Evolutionary conservation across 2,329 filamentous ascomycete genomes (phyloP).

Genomic region (Fusarium illudens): DNA sequence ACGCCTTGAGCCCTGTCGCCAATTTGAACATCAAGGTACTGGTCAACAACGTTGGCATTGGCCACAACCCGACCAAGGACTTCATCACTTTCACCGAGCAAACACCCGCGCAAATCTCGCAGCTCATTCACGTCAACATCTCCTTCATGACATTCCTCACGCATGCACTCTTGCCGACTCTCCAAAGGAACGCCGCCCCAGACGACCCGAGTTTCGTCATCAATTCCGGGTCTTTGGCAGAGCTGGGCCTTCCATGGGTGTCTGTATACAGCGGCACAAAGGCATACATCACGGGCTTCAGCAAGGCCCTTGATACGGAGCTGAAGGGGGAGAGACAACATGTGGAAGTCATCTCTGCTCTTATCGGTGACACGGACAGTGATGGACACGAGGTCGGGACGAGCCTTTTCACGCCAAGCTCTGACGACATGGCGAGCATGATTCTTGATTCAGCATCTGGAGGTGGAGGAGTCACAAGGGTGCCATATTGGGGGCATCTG

Average conservation of each 20-base stretch:
- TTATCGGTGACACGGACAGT: constrained; percentile 2
- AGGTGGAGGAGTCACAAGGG: background rate
- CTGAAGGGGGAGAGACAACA: background rate
- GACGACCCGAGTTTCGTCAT: background rate
- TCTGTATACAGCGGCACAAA: constrained; percentile 1
- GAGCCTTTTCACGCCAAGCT: background rate
- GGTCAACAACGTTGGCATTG: constrained; percentile 3
- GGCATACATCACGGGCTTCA: constrained; percentile 5
- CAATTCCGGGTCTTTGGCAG: constrained; percentile 4
- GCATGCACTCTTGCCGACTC: background rate
- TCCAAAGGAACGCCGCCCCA: background rate
- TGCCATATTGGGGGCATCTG: background rate
- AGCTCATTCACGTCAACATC: constrained; percentile 7
- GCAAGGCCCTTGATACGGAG: background rate
- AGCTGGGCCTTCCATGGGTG: constrained; percentile 3
- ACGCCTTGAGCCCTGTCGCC: background rate
- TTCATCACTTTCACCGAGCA: constrained; percentile 1
- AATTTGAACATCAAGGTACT: background rate
- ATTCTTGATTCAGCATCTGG: background rate
- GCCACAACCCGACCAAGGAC: background rate
- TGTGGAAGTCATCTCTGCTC: background rate
- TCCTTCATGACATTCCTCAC: constrained; percentile 4
- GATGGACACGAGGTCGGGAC: constrained; percentile 5
- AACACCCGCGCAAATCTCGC: background rate
- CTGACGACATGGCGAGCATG: background rate